phyloP scores from a whole-genome alignment of 106 monocot species.

The Gastrodia elata region DNA sequence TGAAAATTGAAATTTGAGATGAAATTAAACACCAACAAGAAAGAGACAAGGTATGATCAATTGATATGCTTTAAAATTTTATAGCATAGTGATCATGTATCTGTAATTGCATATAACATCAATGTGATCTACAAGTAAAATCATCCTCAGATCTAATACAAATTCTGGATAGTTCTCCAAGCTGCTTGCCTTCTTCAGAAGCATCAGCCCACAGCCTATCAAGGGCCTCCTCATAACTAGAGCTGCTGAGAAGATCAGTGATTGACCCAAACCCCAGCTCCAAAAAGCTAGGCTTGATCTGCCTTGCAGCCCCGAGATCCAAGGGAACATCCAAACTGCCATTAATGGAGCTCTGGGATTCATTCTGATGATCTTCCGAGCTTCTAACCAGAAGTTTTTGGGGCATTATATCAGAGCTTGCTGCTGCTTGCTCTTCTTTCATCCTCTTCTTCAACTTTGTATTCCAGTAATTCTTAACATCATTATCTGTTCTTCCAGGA shows the following conservation, averaged over 20 bases:
- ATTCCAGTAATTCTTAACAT: conserved; percentile 4
- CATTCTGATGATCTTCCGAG: background rate
- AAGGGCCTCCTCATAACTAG: background rate
- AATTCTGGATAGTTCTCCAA: background rate
- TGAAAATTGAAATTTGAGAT: too few species aligned
- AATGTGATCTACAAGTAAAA: background rate
- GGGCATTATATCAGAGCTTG: background rate
- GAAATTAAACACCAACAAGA: too few species aligned
- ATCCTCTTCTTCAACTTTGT: conserved; percentile 2
- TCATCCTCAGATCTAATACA: background rate
- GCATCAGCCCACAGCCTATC: background rate
- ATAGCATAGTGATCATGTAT: too few species aligned
- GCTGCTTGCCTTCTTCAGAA: background rate
- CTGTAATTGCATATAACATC: background rate
- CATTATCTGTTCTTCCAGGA: conserved; percentile 8
- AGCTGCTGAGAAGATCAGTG: background rate
- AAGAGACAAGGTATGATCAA: too few species aligned
- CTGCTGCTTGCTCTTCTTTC: background rate
- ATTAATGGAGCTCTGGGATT: background rate
- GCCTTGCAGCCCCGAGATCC: background rate
- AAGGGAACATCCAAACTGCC: background rate
- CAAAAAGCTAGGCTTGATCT: background rate
- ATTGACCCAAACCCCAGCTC: background rate
- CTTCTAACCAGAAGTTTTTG: background rate
- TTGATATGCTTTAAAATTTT: too few species aligned